Conservation (phyloP, 1,139 yeast genomes). For the Kodamaea ohmeri region DNA sequence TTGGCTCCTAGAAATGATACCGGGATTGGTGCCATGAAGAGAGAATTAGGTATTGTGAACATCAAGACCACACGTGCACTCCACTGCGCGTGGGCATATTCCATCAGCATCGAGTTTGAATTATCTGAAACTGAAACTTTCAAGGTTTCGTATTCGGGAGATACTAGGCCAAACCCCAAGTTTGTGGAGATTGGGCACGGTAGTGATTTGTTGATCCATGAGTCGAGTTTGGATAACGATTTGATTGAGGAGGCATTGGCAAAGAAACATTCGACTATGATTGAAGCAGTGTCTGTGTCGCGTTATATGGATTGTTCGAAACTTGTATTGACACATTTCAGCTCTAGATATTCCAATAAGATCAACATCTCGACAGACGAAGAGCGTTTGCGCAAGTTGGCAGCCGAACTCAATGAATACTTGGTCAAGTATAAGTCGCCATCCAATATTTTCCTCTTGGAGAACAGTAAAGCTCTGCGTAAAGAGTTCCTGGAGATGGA, state of each 20-base stretch:
- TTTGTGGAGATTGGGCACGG: conserved; percentile 61
- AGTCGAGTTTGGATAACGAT: conserved; percentile 85
- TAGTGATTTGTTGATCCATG: conserved; percentile 85
- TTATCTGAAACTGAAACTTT: conserved; percentile 34
- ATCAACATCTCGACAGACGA: conserved; percentile 41
- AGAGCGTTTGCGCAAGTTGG: conserved; percentile 22
- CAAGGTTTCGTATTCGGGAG: conserved; percentile 88
- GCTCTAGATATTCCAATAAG: conserved; percentile 79
- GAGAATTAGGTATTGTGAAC: conserved; percentile 26
- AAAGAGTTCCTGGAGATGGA: conserved; percentile 30
- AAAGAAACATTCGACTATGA: conserved; percentile 86
- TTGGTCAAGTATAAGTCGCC: conserved; percentile 19
- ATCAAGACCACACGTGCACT: conserved; percentile 69
- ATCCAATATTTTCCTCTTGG: conserved; percentile 29
- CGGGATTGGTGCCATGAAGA: conserved; percentile 22
- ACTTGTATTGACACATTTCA: conserved; percentile 82
- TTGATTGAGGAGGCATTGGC: conserved; percentile 75
- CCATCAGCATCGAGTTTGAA: conserved; percentile 56
- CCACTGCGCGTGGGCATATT: conserved; percentile 85
- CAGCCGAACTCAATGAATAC: conserved; percentile 27
- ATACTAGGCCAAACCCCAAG: conserved; percentile 75
- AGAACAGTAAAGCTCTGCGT: conserved; percentile 11
- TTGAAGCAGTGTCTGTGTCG: conserved; percentile 78
- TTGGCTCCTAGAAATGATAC: conserved; percentile 18
- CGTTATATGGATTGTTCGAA: conserved; percentile 69